Conservation (phyloP, 176 grass and related monocot species). For the Triticum monococcum region DNA sequence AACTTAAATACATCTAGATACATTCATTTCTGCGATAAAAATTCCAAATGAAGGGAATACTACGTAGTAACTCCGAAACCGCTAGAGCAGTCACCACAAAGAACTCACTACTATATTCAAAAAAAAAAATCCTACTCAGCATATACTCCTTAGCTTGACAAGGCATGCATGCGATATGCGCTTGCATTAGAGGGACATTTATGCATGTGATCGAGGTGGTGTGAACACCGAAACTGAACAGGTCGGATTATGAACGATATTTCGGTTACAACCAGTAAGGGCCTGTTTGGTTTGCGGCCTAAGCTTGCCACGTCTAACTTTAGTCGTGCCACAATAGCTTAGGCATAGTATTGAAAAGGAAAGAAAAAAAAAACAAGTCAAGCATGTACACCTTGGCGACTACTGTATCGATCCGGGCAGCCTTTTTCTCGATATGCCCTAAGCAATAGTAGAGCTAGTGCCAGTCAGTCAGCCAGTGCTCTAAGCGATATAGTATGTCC, state of each 20-base stretch:
- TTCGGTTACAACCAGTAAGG: not conserved
- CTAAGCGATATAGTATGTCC: not conserved
- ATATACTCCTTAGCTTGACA: not conserved
- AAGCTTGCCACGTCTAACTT: too few species aligned
- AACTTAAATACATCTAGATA: too few species aligned
- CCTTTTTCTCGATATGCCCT: slow-evolving; percentile 32
- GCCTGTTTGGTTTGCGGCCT: too few species aligned
- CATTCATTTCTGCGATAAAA: too few species aligned
- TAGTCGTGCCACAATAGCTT: too few species aligned
- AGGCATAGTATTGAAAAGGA: not conserved
- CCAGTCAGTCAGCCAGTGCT: too few species aligned
- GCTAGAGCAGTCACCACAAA: not conserved
- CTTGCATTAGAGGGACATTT: not conserved
- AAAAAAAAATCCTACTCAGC: not conserved
- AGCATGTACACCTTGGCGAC: not conserved
- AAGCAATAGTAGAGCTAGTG: slow-evolving; percentile 17
- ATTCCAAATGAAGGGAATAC: too few species aligned
- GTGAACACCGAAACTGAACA: not conserved
- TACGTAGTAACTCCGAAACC: not conserved
- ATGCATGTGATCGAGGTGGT: not conserved
- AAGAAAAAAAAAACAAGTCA: not conserved
- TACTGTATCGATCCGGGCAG: not conserved
- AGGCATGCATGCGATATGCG: not conserved
- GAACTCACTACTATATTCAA: too few species aligned
- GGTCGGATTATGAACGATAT: not conserved